These are phyloP conservation scores for Cryptosporidium ryanae DNA, from an alignment of 169 alveolate species.

Conservation along the genomic window DNA sequence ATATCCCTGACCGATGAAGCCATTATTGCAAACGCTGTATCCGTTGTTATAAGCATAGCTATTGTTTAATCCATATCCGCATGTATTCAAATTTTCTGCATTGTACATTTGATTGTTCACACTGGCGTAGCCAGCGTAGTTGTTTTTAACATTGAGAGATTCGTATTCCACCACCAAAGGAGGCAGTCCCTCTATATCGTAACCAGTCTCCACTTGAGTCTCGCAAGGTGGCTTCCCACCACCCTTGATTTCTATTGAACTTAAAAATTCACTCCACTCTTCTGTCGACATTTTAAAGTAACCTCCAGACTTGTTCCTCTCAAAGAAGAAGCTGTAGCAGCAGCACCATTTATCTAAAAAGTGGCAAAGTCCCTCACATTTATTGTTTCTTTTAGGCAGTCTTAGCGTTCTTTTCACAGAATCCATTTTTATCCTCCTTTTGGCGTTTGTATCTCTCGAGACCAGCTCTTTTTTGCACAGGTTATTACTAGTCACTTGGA, in stretches of 20 bases:
- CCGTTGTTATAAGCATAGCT: no score
- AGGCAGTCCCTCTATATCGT: slow-evolving; percentile 11
- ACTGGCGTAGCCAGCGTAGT: not conserved
- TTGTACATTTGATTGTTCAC: no score
- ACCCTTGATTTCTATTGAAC: slow-evolving; percentile 31
- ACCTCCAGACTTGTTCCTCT: slow-evolving; percentile 24
- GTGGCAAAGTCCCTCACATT: slow-evolving; percentile 1
- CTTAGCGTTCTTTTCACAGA: slow-evolving; percentile 37
- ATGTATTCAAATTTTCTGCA: no score
- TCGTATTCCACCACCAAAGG: slow-evolving; percentile 51
- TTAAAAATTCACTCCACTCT: slow-evolving; percentile 59
- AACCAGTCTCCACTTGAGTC: not conserved
- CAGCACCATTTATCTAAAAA: slow-evolving; percentile 43
- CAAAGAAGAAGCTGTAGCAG: slow-evolving; percentile 6
- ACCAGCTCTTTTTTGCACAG: no score
- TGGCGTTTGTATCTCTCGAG: slow-evolving; percentile 7
- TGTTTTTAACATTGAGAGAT: slow-evolving; percentile 18
- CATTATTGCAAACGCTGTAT: no score
- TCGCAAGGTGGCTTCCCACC: not conserved
- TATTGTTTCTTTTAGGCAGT: slow-evolving; percentile 1
- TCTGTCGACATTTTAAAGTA: slow-evolving; percentile 38
- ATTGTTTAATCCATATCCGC: no score
- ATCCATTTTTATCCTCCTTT: slow-evolving; percentile 30
- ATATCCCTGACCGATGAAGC: no score
- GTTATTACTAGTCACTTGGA: no score